phyloP scores from a whole-genome alignment of 371 early-diverging fungal genomes.

The Mortierella sp. region DNA sequence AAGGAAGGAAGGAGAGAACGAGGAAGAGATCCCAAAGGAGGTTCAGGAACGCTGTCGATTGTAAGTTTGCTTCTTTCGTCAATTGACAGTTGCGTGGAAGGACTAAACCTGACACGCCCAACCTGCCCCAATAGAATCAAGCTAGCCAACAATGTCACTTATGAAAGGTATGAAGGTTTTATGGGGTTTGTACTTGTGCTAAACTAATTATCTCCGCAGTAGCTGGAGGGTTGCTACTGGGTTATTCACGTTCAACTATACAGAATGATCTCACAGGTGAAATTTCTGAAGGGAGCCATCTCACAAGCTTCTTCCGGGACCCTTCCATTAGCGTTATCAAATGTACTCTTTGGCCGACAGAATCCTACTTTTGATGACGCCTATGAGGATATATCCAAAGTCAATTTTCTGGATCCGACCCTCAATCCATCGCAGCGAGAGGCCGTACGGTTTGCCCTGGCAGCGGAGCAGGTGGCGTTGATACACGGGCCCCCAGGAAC shows the following conservation, averaged over 20 bases:
- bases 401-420: conserved; percentile 69
- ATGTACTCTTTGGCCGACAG: conserved; percentile 60
- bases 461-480: conserved; percentile 77
- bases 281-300: conserved; percentile 37
- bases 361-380: conserved; percentile 57
- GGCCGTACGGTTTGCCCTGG: conserved; percentile 79
- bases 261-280: conserved; percentile 48
- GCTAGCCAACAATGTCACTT: conserved; percentile 85
- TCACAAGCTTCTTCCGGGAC: conserved; percentile 27
- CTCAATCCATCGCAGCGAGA: conserved; percentile 84
- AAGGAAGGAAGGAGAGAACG: conserved; percentile 60
- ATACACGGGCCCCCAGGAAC: conserved; percentile 95
- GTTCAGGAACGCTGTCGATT: conserved; percentile 79
- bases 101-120: background rate
- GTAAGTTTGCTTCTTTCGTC: conserved; percentile 45
- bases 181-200: background rate
- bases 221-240: background rate
- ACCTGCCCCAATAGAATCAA: conserved; percentile 54
- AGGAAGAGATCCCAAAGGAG: conserved; percentile 74
- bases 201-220: background rate
- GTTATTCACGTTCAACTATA: background rate
- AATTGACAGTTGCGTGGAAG: background rate
- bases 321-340: conserved; percentile 48
- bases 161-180: conserved; percentile 64
- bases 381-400: conserved; percentile 11